phyloP scores from a whole-genome alignment of 2,329 filamentous ascomycete genomes.

The Aspergillus versicolor region DNA sequence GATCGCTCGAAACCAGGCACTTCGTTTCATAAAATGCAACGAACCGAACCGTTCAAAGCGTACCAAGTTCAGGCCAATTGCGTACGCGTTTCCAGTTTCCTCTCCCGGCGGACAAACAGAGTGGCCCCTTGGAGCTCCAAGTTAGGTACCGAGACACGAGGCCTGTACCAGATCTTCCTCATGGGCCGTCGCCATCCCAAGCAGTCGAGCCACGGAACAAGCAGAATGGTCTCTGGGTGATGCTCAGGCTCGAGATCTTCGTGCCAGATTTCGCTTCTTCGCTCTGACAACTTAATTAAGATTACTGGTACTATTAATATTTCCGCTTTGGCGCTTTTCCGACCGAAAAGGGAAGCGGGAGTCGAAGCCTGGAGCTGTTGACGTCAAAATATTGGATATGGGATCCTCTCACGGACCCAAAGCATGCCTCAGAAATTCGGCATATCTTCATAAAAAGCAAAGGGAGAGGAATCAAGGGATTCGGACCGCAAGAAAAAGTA shows the following conservation, averaged over 20 bases:
- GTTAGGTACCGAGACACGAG: neutral
- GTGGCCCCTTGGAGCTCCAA: neutral
- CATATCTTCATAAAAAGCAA: neutral
- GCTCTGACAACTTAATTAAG: neutral
- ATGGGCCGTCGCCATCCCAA: no score
- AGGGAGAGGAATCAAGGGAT: neutral
- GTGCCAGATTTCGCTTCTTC: conserved; percentile 2
- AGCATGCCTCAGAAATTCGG: neutral
- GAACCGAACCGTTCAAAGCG: neutral
- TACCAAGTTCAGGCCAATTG: neutral
- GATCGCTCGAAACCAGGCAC: neutral
- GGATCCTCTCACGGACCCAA: neutral
- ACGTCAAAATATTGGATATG: neutral
- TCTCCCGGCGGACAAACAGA: neutral
- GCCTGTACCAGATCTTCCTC: neutral
- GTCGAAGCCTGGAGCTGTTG: neutral
- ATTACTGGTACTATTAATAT: conserved; percentile 1
- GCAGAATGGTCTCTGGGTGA: neutral
- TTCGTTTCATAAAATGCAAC: no score
- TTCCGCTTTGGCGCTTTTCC: neutral
- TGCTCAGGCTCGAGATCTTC: neutral
- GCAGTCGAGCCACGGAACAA: neutral
- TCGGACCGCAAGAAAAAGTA: neutral
- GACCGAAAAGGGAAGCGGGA: conserved; percentile 6
- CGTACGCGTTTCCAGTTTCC: conserved; percentile 5